phyloP scores from a whole-genome alignment of 192 early-diverging fungal genomes.

The Podochytrium sp. region DNA sequence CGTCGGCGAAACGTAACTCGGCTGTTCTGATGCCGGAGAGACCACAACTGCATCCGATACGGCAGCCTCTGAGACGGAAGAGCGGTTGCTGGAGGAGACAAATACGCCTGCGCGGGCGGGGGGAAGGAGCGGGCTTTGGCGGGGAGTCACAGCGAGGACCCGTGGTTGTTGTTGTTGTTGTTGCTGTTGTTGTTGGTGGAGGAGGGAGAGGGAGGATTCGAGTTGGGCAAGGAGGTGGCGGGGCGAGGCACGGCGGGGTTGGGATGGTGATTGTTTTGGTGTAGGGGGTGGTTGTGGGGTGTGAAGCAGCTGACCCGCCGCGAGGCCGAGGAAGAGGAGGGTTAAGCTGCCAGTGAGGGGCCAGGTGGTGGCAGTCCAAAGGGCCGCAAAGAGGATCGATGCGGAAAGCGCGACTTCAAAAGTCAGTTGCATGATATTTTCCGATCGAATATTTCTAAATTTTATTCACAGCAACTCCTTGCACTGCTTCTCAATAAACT shows the following conservation, averaged over 20 bases:
- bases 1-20: not conserved
- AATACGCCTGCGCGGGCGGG: not conserved
- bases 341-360: not conserved
- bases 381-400: not conserved
- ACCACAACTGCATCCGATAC: too few relatives aligned
- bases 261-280: too few relatives aligned
- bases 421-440: not conserved
- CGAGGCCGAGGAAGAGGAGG: not conserved
- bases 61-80: too few relatives aligned
- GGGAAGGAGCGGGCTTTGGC: not conserved
- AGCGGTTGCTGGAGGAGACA: not conserved
- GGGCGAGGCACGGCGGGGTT: too few relatives aligned
- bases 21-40: not conserved
- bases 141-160: not conserved
- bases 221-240: too few relatives aligned
- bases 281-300: not conserved
- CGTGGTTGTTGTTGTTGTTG: not conserved
- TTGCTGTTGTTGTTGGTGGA: not conserved
- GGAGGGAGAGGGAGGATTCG: too few relatives aligned
- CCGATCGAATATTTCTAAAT: not conserved
- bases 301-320: not conserved
- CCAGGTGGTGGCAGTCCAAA: not conserved
- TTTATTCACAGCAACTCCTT: conserved; percentile 42
- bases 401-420: not conserved
- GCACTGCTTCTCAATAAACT: conserved; percentile 56